Percentiles rank a stretch among this genome's conserved stretches.
These are phyloP conservation scores for Nosema muscidifuracis DNA, from an alignment of 371 early-diverging fungal genomes.

Conservation along the genomic window DNA sequence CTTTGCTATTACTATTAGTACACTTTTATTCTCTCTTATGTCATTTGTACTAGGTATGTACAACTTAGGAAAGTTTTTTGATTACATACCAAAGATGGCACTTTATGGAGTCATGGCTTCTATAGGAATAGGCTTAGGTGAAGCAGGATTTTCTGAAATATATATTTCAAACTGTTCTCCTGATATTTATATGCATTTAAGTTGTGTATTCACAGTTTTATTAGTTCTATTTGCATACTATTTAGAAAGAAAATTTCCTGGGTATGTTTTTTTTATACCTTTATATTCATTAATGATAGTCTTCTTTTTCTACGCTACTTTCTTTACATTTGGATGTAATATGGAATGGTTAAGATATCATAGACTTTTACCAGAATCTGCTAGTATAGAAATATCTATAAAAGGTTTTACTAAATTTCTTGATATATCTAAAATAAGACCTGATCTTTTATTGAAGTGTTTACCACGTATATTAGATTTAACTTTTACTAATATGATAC, in stretches of 20 bases:
- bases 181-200: not conserved
- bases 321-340: conserved; percentile 7
- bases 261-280: conserved; percentile 35
- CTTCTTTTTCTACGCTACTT: conserved; percentile 13
- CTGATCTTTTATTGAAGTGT: conserved; percentile 1
- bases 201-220: not conserved
- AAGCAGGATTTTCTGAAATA: conserved; percentile 5
- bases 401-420: not conserved
- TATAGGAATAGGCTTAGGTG: conserved; percentile 24
- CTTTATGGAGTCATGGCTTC: conserved; percentile 38
- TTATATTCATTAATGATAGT: conserved; percentile 6
- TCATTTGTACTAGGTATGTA: conserved; percentile 11
- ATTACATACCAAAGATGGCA: conserved; percentile 29
- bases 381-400: not conserved
- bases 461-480: conserved; percentile 23
- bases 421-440: not conserved
- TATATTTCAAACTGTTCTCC: not conserved
- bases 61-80: conserved; percentile 21
- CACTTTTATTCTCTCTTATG: conserved; percentile 24
- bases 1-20: conserved; percentile 19
- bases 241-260: conserved; percentile 3
- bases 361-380: not conserved
- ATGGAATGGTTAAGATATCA: not conserved
- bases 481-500: conserved; percentile 34
- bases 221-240: conserved; percentile 5